phyloP scores from a whole-genome alignment of 2,329 filamentous ascomycete genomes.

The Paracoccidioides brasiliensis region DNA sequence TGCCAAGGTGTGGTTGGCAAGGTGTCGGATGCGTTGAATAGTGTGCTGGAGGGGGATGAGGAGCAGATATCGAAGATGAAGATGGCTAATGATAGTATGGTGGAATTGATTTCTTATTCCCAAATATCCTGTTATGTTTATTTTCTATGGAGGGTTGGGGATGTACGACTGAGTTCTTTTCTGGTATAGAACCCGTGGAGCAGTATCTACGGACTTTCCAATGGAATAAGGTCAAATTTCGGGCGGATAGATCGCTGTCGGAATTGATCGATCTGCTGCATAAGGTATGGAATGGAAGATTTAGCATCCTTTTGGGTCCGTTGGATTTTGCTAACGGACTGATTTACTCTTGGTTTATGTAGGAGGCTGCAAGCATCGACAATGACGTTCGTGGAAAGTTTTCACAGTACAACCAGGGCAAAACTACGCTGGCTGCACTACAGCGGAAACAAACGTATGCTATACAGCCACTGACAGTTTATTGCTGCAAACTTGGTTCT shows the following conservation, averaged over 20 bases:
- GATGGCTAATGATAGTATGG: constrained; percentile 82
- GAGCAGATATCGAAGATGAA: constrained; percentile 75
- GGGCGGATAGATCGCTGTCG: constrained; percentile 75
- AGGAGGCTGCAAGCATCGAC: constrained; percentile 86
- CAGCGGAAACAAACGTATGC: constrained; percentile 77
- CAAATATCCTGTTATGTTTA: not conserved
- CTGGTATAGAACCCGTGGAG: constrained; percentile 69
- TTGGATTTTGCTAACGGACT: not conserved
- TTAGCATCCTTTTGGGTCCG: not conserved
- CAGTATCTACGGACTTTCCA: constrained; percentile 78
- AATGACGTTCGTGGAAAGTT: constrained; percentile 93
- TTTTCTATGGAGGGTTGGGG: not conserved
- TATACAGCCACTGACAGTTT: not conserved
- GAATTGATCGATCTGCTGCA: constrained; percentile 80
- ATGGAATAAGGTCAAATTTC: constrained; percentile 98
- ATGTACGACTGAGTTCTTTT: not conserved
- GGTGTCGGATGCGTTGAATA: constrained; percentile 72
- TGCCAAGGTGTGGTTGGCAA: constrained; percentile 78
- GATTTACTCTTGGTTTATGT: constrained; percentile 2
- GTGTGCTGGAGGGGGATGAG: constrained; percentile 72
- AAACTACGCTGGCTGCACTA: constrained; percentile 66
- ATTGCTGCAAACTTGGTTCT: not conserved
- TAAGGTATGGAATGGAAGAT: constrained; percentile 46
- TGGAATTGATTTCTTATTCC: constrained; percentile 5
- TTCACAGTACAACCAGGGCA: constrained; percentile 84